Percentiles rank a stretch among this genome's conserved stretches.
Conservation (phyloP, 2,329 filamentous ascomycete species). For the Ophiostoma tasmaniense region DNA sequence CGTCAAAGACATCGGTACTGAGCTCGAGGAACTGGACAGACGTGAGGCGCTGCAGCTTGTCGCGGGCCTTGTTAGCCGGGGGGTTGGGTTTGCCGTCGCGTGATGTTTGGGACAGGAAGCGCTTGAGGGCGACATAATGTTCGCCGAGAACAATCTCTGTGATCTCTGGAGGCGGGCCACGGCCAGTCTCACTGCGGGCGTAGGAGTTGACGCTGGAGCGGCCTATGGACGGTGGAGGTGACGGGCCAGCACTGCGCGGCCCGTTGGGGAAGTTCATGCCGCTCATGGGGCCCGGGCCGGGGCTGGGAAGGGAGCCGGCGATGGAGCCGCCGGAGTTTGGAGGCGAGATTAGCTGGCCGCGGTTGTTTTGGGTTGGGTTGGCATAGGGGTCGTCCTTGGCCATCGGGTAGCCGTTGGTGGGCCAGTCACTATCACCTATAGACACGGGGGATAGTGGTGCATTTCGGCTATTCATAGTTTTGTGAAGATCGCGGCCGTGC, state of each 20-base stretch:
- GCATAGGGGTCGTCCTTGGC: constrained; percentile 46
- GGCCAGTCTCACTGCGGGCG: constrained; percentile 56
- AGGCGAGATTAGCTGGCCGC: constrained; percentile 57
- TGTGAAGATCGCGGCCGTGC: constrained; percentile 7
- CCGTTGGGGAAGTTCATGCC: constrained; percentile 45
- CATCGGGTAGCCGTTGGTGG: constrained; percentile 52
- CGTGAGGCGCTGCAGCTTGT: constrained; percentile 86
- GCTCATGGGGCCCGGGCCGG: constrained; percentile 44
- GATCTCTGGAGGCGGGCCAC: constrained; percentile 51
- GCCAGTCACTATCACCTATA: constrained; percentile 77
- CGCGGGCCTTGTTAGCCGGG: constrained; percentile 79
- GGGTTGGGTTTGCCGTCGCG: constrained; percentile 67
- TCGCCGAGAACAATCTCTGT: constrained; percentile 59
- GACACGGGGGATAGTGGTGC: constrained; percentile 75
- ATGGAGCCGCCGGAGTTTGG: constrained; percentile 57
- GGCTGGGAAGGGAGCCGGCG: constrained; percentile 46
- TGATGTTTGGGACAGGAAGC: constrained; percentile 60
- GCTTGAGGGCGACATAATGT: constrained; percentile 73
- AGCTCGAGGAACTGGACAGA: constrained; percentile 93
- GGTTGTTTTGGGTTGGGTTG: constrained; percentile 32
- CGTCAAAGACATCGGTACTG: constrained; percentile 95
- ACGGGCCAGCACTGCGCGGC: constrained; percentile 56
- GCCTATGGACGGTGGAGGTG: constrained; percentile 80
- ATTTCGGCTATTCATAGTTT: constrained; percentile 63
- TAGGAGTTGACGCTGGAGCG: constrained; percentile 70